phyloP scores from a whole-genome alignment of 2,329 filamentous ascomycete species.

The Xylaria sp. region DNA sequence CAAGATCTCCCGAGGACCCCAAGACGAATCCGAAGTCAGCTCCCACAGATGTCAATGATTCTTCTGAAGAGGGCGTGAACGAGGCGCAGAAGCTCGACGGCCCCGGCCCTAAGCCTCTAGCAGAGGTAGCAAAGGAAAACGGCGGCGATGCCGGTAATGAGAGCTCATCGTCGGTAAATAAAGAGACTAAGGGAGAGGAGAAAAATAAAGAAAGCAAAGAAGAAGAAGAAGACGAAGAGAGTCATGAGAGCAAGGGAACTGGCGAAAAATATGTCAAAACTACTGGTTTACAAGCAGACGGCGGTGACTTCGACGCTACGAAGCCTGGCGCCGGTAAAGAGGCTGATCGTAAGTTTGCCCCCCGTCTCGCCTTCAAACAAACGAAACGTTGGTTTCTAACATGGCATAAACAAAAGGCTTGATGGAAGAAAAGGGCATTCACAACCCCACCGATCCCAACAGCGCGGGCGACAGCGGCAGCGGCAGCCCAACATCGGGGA shows the following conservation, averaged over 20 bases:
- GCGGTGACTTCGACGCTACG: constrained; percentile 73
- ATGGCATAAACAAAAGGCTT: constrained; percentile 54
- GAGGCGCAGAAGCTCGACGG: constrained; percentile 52
- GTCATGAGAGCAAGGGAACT: constrained; percentile 55
- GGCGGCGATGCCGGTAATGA: constrained; percentile 46
- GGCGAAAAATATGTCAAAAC: constrained; percentile 68
- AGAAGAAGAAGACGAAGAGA: constrained; percentile 37
- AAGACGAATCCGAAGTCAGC: constrained; percentile 49
- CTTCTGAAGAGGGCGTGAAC: constrained; percentile 46
- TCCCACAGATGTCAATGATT: constrained; percentile 52
- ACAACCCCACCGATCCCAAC: constrained; percentile 42
- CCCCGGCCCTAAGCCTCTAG: constrained; percentile 57
- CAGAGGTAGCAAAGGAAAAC: constrained; percentile 44
- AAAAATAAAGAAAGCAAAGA: constrained; percentile 44
- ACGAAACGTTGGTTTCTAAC: not conserved
- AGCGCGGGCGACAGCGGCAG: constrained; percentile 33
- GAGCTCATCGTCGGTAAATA: constrained; percentile 43
- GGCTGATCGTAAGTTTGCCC: constrained; percentile 66
- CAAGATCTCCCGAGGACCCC: constrained; percentile 52
- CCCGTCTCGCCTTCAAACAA: not conserved
- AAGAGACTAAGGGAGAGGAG: constrained; percentile 39
- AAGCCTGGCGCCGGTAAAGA: constrained; percentile 72
- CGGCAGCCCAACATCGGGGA: constrained; percentile 49
- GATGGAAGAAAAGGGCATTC: constrained; percentile 62
- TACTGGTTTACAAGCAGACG: constrained; percentile 69